Conservation (phyloP, 2,329 filamentous ascomycete species). For the Claviceps monticola region DNA sequence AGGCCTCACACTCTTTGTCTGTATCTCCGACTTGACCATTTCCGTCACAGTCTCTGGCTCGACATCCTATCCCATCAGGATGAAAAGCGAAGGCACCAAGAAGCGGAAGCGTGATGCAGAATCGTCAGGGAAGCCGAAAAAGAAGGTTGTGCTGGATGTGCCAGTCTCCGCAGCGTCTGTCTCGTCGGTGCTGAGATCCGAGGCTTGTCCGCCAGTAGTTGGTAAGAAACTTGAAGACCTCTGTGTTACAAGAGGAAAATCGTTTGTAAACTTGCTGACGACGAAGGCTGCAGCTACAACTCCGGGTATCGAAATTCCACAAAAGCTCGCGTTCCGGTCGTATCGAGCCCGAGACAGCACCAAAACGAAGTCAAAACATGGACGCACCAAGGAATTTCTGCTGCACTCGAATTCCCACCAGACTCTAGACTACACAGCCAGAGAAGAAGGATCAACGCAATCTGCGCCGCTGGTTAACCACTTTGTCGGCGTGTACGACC, state of each 20-base stretch:
- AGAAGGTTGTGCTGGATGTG: constrained; percentile 37
- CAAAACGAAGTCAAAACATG: constrained; percentile 23
- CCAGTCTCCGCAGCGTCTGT: constrained; percentile 27
- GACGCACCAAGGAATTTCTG: constrained; percentile 33
- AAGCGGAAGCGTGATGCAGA: constrained; percentile 41
- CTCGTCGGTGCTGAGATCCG: constrained; percentile 30
- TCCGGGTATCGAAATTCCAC: constrained; percentile 23
- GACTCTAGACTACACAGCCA: constrained; percentile 45
- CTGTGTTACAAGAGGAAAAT: not conserved
- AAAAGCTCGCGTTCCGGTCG: constrained; percentile 29
- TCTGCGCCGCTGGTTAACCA: constrained; percentile 36
- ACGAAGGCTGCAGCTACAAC: constrained; percentile 16
- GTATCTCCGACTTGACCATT: not conserved
- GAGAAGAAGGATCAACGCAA: constrained; percentile 27
- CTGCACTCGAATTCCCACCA: constrained; percentile 44
- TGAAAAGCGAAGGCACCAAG: constrained; percentile 28
- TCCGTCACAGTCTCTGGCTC: not conserved
- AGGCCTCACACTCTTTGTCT: not conserved
- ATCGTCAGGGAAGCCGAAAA: constrained; percentile 28
- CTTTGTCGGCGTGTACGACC: constrained; percentile 52
- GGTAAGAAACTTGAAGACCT: constrained; percentile 22
- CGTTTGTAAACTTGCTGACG: not conserved
- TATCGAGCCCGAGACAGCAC: constrained; percentile 28
- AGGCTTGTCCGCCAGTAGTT: constrained; percentile 37
- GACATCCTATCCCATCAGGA: constrained; percentile 9